Evolutionary conservation across 768 basidiomycete genomes (phyloP).

Genomic region (Mycena capillaripes): DNA sequence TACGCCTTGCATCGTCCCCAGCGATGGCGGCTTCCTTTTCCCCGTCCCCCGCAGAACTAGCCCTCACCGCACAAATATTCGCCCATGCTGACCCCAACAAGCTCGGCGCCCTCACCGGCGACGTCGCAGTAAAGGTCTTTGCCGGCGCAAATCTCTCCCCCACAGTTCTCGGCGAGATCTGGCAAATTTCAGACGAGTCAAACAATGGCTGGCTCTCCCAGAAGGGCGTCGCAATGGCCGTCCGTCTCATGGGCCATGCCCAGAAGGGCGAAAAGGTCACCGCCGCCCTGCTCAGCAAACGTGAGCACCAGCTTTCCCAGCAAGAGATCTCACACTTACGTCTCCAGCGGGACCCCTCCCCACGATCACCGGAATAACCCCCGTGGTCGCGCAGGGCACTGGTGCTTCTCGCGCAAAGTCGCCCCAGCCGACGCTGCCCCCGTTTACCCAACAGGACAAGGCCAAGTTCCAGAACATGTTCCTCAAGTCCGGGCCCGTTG

Average conservation of each 20-base stretch:
- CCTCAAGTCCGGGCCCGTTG: slow-evolving; percentile 74
- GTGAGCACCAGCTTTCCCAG: slow-evolving; percentile 65
- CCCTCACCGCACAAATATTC: slow-evolving; percentile 83
- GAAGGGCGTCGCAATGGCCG: slow-evolving; percentile 88
- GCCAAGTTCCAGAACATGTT: slow-evolving; percentile 89
- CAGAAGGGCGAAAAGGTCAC: slow-evolving; percentile 86
- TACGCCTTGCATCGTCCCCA: no score
- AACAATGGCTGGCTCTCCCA: slow-evolving; percentile 94
- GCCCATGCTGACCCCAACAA: slow-evolving; percentile 81
- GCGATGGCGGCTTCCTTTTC: slow-evolving; percentile 47
- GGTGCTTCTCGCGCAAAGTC: slow-evolving; percentile 68
- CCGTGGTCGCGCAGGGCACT: slow-evolving; percentile 70
- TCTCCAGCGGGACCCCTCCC: slow-evolving; percentile 85
- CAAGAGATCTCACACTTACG: slow-evolving; percentile 11
- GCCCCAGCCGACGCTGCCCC: slow-evolving; percentile 73
- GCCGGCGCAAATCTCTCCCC: slow-evolving; percentile 86
- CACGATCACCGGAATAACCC: slow-evolving; percentile 78
- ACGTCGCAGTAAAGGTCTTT: slow-evolving; percentile 91
- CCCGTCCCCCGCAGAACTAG: slow-evolving; percentile 63
- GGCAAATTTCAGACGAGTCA: slow-evolving; percentile 92
- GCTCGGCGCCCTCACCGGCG: slow-evolving; percentile 89
- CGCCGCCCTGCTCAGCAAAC: slow-evolving; percentile 73
- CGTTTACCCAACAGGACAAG: slow-evolving; percentile 84
- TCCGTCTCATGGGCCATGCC: slow-evolving; percentile 94
- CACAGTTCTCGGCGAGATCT: slow-evolving; percentile 89